Percentiles rank a stretch among this genome's conserved stretches.
Conservation (phyloP, 305 asterid genomes). For the Withania somnifera region DNA sequence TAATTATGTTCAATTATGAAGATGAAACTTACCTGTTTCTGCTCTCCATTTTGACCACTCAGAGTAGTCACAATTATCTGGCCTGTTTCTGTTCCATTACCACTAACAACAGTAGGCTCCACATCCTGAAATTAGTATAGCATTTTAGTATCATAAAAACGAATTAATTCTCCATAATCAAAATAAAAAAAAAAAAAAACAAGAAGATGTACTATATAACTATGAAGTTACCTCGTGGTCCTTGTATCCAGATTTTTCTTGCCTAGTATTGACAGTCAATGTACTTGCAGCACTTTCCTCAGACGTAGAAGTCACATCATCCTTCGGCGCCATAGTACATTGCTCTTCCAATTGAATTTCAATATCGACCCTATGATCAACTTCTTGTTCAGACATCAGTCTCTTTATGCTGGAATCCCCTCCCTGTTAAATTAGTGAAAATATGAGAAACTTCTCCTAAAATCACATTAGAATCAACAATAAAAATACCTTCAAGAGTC, state of each 20-base stretch:
- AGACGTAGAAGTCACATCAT: constrained; percentile 22
- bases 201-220: not conserved
- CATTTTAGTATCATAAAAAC: not conserved
- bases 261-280: constrained; percentile 21
- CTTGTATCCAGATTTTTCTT: constrained; percentile 26
- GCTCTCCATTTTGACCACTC: constrained; percentile 60
- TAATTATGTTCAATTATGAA: not conserved
- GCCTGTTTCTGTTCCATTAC: constrained; percentile 76
- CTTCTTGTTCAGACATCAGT: constrained; percentile 53
- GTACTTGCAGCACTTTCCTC: constrained; percentile 29
- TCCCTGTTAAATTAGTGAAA: constrained; percentile 23
- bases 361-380: constrained; percentile 22
- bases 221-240: constrained; percentile 38
- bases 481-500: not conserved
- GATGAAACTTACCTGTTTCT: constrained; percentile 46
- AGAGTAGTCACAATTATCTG: constrained; percentile 75
- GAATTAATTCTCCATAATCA: not conserved
- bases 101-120: constrained; percentile 62
- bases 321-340: constrained; percentile 18
- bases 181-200: no score
- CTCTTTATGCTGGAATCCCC: constrained; percentile 63
- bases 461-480: not conserved
- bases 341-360: constrained; percentile 30
- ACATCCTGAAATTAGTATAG: constrained; percentile 33
- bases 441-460: not conserved